Base-by-base conservation (phyloP, 169 alveolate genomes). In the Eimeria praecox region DNA sequence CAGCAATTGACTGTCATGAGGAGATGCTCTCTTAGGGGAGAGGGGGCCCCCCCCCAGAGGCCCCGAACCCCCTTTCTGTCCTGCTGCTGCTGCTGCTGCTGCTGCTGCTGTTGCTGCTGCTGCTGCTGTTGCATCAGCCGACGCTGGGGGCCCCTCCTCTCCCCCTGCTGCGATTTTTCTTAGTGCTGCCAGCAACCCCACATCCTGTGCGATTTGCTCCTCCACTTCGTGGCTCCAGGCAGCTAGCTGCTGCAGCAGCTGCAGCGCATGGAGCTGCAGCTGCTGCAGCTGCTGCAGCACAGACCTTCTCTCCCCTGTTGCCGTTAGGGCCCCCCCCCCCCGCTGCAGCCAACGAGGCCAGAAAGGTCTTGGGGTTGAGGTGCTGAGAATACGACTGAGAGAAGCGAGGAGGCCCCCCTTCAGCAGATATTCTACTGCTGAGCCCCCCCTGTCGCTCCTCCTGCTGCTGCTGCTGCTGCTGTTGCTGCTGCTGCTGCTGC, bases 331-430 rank as follows among this genome's bases (percentile, higher is more conserved):
- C 40, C 59, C 59, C 40, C 59, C 59, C 62, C 66, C 92, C 77
- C 92, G 73, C 78, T 85, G 92, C 92, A 85, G 92, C 92, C 92
- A 85, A 38, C 92, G 92, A 56, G 92, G 92, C 92, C 92, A 85
- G 77, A 85, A 85, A 56, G 92, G 92, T 54, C 62, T 85, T 5
- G 92, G 92, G 42, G 77, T 52, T 30, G 92, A 59, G 27, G 27
- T 56, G 54, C 75, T 85, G 14, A 85, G 73, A 16, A 85, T 85
- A 27, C 77, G 73, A 22, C 27, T 38, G 5, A 85, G 77, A 4
- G 46, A 10, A 3, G 35, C 56, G 30, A 85, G 71, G 27, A 85
- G 54, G 77, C 92, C 92, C 78, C 77, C 20, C 54, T 52, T 27
- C 16, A 85, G 49, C 56, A 85, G 77, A 35, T 69, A 24, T 14